Evolutionary conservation across 345 rosid species (phyloP).

Genomic region (Hibiscus syriacus): DNA sequence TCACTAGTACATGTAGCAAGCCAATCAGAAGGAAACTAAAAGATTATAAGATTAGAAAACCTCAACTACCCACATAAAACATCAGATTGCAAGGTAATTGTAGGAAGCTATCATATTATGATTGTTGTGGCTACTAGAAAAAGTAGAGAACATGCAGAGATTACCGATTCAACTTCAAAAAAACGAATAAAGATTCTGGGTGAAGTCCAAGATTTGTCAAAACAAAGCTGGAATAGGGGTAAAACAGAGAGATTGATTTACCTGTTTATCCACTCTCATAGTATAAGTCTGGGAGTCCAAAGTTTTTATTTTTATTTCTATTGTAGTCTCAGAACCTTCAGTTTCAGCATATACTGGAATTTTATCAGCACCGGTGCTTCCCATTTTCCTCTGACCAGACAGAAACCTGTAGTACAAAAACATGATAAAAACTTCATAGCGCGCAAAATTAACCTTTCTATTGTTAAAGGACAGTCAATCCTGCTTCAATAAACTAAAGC

Average conservation of each 20-base stretch:
- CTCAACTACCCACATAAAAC: background rate
- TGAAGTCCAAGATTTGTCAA: background rate
- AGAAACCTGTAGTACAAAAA: slow-evolving; percentile 23
- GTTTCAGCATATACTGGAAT: slow-evolving; percentile 22
- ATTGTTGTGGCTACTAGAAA: background rate
- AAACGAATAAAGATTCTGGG: background rate
- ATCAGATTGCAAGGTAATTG: background rate
- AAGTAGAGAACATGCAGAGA: slow-evolving; percentile 1
- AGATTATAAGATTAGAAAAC: background rate
- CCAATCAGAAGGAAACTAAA: background rate
- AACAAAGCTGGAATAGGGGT: background rate
- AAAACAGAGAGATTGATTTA: background rate
- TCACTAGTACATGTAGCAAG: background rate
- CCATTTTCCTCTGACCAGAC: slow-evolving; percentile 37
- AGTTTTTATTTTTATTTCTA: slow-evolving; percentile 68
- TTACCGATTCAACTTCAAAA: background rate
- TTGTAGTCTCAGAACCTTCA: slow-evolving; percentile 44
- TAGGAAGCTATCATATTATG: background rate
- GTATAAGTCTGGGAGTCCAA: slow-evolving; percentile 64
- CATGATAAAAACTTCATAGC: too few species aligned
- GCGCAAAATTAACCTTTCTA: too few species aligned
- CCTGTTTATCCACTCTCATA: background rate
- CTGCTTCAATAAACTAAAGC: too few species aligned
- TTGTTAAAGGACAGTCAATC: too few species aligned
- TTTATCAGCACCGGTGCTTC: slow-evolving; percentile 29